These are phyloP conservation scores for Podila verticillata DNA, from an alignment of 192 early-diverging fungal genomes.

Conservation along the genomic window DNA sequence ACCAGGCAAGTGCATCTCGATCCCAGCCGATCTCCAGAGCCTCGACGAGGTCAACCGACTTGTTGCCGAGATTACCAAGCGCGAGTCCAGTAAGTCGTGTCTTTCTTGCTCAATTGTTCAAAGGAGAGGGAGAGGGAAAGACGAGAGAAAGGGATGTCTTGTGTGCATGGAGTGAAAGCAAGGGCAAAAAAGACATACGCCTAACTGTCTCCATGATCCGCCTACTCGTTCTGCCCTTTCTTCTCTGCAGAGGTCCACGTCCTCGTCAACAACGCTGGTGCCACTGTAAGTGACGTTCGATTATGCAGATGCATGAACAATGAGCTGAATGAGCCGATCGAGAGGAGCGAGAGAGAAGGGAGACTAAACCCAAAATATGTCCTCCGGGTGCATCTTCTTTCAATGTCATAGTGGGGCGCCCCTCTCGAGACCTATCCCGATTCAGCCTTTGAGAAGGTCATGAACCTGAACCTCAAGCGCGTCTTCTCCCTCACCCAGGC, in stretches of 20 bases:
- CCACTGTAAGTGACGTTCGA: conserved; percentile 33
- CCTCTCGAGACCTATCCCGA: conserved; percentile 68
- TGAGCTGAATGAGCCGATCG: neutral
- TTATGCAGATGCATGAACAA: neutral
- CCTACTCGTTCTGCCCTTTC: neutral
- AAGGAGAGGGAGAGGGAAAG: neutral
- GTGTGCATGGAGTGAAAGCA: neutral
- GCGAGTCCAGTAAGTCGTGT: conserved; percentile 65
- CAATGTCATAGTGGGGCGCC: conserved; percentile 57
- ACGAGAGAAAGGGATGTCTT: neutral
- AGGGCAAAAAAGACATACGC: neutral
- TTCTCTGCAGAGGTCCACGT: conserved; percentile 76
- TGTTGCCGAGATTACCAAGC: conserved; percentile 62
- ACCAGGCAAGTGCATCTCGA: conserved; percentile 76
- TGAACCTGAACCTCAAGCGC: conserved; percentile 88
- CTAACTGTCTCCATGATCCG: neutral
- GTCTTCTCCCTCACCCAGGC: conserved; percentile 84
- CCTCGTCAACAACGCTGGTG: conserved; percentile 90
- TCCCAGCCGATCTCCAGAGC: conserved; percentile 80
- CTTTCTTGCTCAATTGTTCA: neutral
- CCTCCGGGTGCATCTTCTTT: neutral
- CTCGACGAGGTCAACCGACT: conserved; percentile 67
- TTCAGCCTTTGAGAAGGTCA: conserved; percentile 73
- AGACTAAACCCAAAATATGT: neutral
- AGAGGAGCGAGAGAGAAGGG: neutral